Evolutionary conservation across 805 yeast genomes (phyloP).

Genomic region (Priceomyces medius): DNA sequence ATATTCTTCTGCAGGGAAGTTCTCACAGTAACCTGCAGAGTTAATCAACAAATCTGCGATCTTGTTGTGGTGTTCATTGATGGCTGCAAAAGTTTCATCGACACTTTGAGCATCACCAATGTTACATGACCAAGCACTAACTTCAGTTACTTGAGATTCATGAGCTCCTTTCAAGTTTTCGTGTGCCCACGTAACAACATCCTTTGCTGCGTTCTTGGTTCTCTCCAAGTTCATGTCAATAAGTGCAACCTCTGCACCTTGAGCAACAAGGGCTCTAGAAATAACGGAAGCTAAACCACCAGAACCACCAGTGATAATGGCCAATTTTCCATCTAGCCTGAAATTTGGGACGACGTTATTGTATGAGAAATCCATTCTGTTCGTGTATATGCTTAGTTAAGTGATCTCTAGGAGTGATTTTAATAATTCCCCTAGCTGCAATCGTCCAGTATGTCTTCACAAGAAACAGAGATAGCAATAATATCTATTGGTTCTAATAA

Average conservation of each 20-base stretch:
- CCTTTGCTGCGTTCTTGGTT: conserved; percentile 53
- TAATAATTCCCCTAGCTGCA: too few relatives aligned
- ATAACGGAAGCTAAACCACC: conserved; percentile 72
- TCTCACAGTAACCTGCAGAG: conserved; percentile 85
- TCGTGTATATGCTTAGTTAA: too few relatives aligned
- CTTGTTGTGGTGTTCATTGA: conserved; percentile 57
- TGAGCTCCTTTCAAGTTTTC: conserved; percentile 35
- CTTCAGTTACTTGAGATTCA: conserved; percentile 35
- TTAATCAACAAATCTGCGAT: conserved; percentile 67
- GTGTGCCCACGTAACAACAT: conserved; percentile 49
- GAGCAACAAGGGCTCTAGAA: conserved; percentile 65
- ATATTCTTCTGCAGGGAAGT: conserved; percentile 73
- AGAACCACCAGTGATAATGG: conserved; percentile 77
- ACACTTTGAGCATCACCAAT: conserved; percentile 64
- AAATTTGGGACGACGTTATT: conserved; percentile 58
- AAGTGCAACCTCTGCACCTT: conserved; percentile 75
- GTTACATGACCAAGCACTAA: conserved; percentile 72
- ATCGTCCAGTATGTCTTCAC: too few relatives aligned
- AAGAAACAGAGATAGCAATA: too few relatives aligned
- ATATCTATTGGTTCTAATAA: too few relatives aligned
- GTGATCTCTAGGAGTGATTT: too few relatives aligned
- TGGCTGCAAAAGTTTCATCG: conserved; percentile 50
- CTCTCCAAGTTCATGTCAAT: conserved; percentile 65
- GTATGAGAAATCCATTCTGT: conserved; percentile 35
- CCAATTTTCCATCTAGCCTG: conserved; percentile 68